Evolutionary conservation across 1,284 basidiomycete genomes (phyloP).

Genomic region (Microbotryum lychnidis-dioicae): DNA sequence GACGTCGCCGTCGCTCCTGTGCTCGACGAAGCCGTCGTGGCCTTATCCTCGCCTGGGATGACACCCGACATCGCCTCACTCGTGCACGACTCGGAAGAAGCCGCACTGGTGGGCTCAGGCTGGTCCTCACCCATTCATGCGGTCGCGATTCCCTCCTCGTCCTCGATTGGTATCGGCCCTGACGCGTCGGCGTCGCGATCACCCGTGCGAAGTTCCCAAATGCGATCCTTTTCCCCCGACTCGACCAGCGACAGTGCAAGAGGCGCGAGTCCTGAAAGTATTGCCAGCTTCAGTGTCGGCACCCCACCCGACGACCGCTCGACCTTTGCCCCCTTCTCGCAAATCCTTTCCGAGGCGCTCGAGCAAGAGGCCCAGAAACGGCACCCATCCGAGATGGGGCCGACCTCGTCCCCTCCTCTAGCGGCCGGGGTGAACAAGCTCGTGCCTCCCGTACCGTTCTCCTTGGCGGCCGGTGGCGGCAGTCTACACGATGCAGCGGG

Average conservation of each 20-base stretch:
- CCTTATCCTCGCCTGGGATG: conserved; percentile 14
- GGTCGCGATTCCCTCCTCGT: not conserved
- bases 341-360: conserved; percentile 24
- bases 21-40: conserved; percentile 26
- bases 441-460: conserved; percentile 1
- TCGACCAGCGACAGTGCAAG: conserved; percentile 7
- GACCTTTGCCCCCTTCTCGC: conserved; percentile 15
- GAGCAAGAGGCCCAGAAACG: conserved; percentile 24
- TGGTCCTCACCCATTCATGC: conserved; percentile 18
- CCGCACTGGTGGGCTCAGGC: conserved; percentile 14
- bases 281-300: conserved; percentile 16
- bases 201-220: conserved; percentile 5
- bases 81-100: conserved; percentile 16
- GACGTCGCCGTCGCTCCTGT: conserved; percentile 32
- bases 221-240: conserved; percentile 24
- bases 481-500: not conserved
- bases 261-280: conserved; percentile 13
- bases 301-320: conserved; percentile 16
- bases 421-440: conserved; percentile 6
- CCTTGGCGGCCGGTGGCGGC: not conserved
- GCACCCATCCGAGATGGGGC: not conserved
- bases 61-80: conserved; percentile 17
- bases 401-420: conserved; percentile 3
- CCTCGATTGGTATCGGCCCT: not conserved
- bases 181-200: conserved; percentile 19